phyloP scores from a whole-genome alignment of 1,139 yeast genomes.

The Pichia sp. region DNA sequence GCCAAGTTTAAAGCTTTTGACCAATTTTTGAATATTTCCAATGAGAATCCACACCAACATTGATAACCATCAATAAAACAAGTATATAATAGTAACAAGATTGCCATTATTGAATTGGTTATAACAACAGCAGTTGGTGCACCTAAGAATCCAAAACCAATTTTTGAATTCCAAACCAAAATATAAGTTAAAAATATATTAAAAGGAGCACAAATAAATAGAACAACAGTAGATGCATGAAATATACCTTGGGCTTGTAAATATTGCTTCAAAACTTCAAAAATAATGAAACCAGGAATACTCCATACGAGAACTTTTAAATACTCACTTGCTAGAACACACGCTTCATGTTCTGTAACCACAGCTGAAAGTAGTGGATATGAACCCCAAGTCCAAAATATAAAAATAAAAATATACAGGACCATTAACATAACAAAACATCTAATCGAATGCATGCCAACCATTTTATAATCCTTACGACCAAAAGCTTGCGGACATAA shows the following conservation, averaged over 20 bases:
- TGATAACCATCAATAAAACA: slow-evolving; percentile 8
- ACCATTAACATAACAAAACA: slow-evolving; percentile 37
- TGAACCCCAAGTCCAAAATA: slow-evolving; percentile 39
- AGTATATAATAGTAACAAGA: background rate
- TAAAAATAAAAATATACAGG: slow-evolving; percentile 31
- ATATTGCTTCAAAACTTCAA: slow-evolving; percentile 39
- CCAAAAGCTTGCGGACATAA: slow-evolving; percentile 51
- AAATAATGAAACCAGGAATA: slow-evolving; percentile 36
- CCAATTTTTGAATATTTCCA: slow-evolving; percentile 29
- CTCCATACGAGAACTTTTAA: slow-evolving; percentile 32
- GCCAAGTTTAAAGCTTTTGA: slow-evolving; percentile 27
- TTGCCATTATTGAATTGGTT: slow-evolving; percentile 34
- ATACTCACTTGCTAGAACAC: slow-evolving; percentile 32
- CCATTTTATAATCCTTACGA: slow-evolving; percentile 28
- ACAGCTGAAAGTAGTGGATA: slow-evolving; percentile 28
- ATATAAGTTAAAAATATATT: slow-evolving; percentile 31
- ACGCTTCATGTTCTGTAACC: slow-evolving; percentile 33
- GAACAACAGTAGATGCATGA: slow-evolving; percentile 36
- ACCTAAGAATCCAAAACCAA: slow-evolving; percentile 37
- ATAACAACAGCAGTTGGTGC: slow-evolving; percentile 38
- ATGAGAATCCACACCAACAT: slow-evolving; percentile 33
- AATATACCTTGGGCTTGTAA: slow-evolving; percentile 38
- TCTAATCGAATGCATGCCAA: slow-evolving; percentile 39
- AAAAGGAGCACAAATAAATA: slow-evolving; percentile 19
- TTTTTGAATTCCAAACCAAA: slow-evolving; percentile 31